Base-by-base conservation (phyloP, 805 yeast genomes). In the Yamadazyma takamatsuzukensis region DNA sequence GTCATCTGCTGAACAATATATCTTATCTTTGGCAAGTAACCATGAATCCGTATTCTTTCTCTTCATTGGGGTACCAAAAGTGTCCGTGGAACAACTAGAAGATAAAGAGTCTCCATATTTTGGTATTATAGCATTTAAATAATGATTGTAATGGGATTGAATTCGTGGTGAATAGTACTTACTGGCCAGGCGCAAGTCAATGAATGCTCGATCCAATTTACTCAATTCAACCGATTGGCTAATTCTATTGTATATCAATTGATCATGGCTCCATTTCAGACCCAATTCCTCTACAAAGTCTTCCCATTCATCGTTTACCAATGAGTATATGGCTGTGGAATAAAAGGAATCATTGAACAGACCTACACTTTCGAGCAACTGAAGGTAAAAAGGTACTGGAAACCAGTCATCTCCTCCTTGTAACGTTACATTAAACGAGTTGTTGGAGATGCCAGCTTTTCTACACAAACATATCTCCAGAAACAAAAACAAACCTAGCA, bases 1-100 rank as follows among this genome's bases (percentile, higher is more conserved):
- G 36, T 83, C 95, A 34, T 76, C 84, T 3, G 80, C 62, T 7
- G 80, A 74, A 46, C 88, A 79, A 48, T 80, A 81, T 2, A 69
- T 53, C 16, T 66, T 64, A 30, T 73, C 73, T 37, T 80, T 76
- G 41, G 68, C 68, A 36, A 61, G 49, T 6, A 78, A 52, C 72
- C 84, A 80, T 1, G 76, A 64, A 24, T 35, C 35, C 10, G 39
- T 28, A 12, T 33, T 29, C n/a, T 40, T 34, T 5, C 64, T 52
- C 9, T 43, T 33, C 4, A 39, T 36, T 17, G 12, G 47, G 40
- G 47, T 59, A 21, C 57, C 69, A 56, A 54, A 67, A 4, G 53
- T 54, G 39, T 52, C 69, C n/a, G 15, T 50, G 13, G 37, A 27
- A 44, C 56, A 63, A 34, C 23, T 14, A 6, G 15, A 5, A 11